Base-by-base conservation (phyloP, 1,284 basidiomycete genomes). In the Boletus semigastroideus region DNA sequence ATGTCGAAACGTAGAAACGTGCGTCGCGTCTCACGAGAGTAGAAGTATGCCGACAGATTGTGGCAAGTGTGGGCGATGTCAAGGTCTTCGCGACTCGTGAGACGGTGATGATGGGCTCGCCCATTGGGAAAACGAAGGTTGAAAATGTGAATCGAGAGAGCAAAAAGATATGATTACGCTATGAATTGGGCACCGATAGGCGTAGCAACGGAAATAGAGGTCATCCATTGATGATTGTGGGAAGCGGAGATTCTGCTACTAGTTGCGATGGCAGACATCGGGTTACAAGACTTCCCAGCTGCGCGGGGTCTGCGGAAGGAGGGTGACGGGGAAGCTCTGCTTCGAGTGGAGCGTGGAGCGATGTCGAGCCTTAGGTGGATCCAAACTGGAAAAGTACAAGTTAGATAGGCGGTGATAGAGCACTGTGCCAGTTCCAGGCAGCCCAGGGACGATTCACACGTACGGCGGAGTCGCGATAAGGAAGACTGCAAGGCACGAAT, bases 391-490 rank as follows among this genome's bases (percentile, higher is more conserved):
- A 22, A 22, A 22, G 5, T 22, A 22, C 22, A 22, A 22, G 22
- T n/a, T 22, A 22, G 22, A 22, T 22, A 22, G 22, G 22, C 22
- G 22, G 22, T 22, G 22, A 22, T 22, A 22, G 5, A 22, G 22
- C 5, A 22, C 22, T 22, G 22, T 22, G 5, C 22, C 5, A 22
- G 22, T 22, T 22, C 22, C 22, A 22, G 22, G 22, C 22, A 5
- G 22, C 22, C 22, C 22, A 22, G 22, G 22, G 22, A 22, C 22
- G 22, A 22, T 22, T 34, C 30, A 3, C 30, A 31, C 22, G 39
- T 42, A 14, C 7, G 30, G 13, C 48, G 33, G 45, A 33, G 49
- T 42, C 16, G 44, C 40, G 59, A 61, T 63, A 59, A 66, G 62
- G 33, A 40, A 14, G 13, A 25, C 28, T n/a, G 30, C 39, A 40